Base-by-base conservation (phyloP, 108 stramenopile genomes). In the Discostella pseudostelligera region DNA sequence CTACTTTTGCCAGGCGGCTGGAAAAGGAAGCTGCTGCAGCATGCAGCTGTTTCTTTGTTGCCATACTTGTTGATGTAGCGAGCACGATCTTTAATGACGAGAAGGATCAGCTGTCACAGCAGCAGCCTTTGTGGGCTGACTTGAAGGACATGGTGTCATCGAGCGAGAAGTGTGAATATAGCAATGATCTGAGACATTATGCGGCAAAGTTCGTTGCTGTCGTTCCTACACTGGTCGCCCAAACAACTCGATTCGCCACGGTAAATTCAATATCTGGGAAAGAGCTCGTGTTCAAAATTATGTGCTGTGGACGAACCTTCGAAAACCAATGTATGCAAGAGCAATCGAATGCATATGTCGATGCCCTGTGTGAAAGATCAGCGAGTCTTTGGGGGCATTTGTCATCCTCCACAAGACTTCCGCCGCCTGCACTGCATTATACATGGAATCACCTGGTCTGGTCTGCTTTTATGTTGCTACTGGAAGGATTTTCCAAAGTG, bases 401-500 rank as follows among this genome's bases (percentile, higher is more conserved):
- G 21, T 44, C 73, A 37, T 80, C 79, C 13, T 65, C 73, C 19
- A 39, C 32, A 26, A 44, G 17, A 54, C 50, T 85, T 8, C 79
- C 88, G 12, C n/a, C 32, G 8, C 66, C 72, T 16, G 69, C 60
- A 8, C 59, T 79, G 25, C 53, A 67, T 26, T 43, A 59, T 44
- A 76, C 75, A 24, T 94, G 92, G 92, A 60, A 80, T 12, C 56
- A 81, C 21, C 43, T 92, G 4, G 66, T 93, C n/a, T 62, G 76
- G 11, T 81, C 70, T 25, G 74, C 82, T 0, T 87, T 83, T 61
- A 46, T 82, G 29, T 61, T 82, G 17, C 71, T 96, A 14, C 56
- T 96, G 35, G 93, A 95, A 51, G 95, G 95, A 11, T 97, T 94
- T 67, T 70, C 90, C 10, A 84, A 89, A 49, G 70, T 94, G 29